Evolutionary conservation across 2,329 filamentous ascomycete species (phyloP).

Genomic region (Microdochium paspali): DNA sequence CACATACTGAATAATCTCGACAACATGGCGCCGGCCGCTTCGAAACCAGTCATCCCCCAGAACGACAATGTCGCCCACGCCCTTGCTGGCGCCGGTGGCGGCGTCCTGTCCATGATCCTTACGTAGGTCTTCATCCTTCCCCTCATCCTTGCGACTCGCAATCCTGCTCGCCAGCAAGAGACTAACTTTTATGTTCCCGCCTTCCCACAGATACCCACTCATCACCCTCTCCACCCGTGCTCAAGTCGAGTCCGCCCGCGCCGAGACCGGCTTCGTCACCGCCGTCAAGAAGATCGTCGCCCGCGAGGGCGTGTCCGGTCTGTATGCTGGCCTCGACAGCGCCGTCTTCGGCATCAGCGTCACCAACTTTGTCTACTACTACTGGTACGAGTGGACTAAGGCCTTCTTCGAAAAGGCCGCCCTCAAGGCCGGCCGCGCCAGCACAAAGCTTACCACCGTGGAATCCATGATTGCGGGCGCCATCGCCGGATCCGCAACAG

Average conservation of each 20-base stretch:
- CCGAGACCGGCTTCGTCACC: slow-evolving; percentile 73
- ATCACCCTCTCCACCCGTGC: slow-evolving; percentile 96
- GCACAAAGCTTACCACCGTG: slow-evolving; percentile 76
- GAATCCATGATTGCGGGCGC: slow-evolving; percentile 95
- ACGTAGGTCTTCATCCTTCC: slow-evolving; percentile 61
- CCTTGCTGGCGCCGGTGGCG: slow-evolving; percentile 84
- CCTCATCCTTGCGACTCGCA: no score
- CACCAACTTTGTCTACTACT: slow-evolving; percentile 99
- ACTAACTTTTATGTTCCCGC: no score
- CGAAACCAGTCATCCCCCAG: slow-evolving; percentile 63
- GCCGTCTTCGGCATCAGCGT: slow-evolving; percentile 96
- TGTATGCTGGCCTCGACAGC: slow-evolving; percentile 89
- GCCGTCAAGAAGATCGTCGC: slow-evolving; percentile 81
- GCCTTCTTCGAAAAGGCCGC: slow-evolving; percentile 77
- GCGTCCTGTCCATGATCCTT: slow-evolving; percentile 88
- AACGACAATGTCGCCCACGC: slow-evolving; percentile 97
- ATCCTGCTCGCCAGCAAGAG: no score
- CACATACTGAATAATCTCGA: slow-evolving; percentile 1
- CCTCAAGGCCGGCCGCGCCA: slow-evolving; percentile 59
- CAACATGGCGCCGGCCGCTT: slow-evolving; percentile 25
- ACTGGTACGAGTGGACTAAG: slow-evolving; percentile 98
- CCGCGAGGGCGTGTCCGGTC: slow-evolving; percentile 78
- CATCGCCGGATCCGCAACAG: slow-evolving; percentile 85
- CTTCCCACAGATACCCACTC: slow-evolving; percentile 73
- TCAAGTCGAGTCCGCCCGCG: slow-evolving; percentile 93